phyloP scores from a whole-genome alignment of 2,329 filamentous ascomycete species.

The Anthostomella pinea region DNA sequence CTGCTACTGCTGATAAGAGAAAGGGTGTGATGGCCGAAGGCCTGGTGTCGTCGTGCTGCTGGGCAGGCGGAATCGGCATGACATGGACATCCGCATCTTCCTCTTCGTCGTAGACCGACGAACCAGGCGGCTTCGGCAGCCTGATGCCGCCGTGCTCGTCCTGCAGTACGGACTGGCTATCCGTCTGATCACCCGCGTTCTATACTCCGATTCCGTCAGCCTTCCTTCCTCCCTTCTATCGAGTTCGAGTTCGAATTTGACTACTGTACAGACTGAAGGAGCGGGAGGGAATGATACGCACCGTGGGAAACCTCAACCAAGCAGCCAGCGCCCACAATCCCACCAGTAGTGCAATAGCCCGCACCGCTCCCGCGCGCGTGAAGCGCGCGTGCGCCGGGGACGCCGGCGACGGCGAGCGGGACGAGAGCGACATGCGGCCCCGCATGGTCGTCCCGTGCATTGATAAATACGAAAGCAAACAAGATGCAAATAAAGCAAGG shows the following conservation, averaged over 20 bases:
- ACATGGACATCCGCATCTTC: neutral
- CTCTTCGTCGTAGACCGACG: neutral
- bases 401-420: constrained; percentile 2
- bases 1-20: too few species aligned
- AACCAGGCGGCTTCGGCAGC: too few species aligned
- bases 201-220: neutral
- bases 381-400: constrained; percentile 1
- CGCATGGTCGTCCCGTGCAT: constrained; percentile 1
- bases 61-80: too few species aligned
- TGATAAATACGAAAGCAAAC: too few species aligned
- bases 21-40: too few species aligned
- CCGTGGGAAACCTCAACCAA: constrained; percentile 5
- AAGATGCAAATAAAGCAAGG: too few species aligned
- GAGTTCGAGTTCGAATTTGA: neutral
- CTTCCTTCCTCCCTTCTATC: neutral
- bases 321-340: constrained; percentile 6
- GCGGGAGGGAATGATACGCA: neutral
- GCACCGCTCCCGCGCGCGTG: constrained; percentile 1
- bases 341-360: constrained; percentile 10
- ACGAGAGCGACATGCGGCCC: too few species aligned
- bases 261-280: neutral
- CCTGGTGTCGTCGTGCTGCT: neutral
- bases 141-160: neutral
- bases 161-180: neutral
- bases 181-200: neutral